Base-by-base conservation (phyloP, 78 protist species). In the Goniomonas avonlea region DNA sequence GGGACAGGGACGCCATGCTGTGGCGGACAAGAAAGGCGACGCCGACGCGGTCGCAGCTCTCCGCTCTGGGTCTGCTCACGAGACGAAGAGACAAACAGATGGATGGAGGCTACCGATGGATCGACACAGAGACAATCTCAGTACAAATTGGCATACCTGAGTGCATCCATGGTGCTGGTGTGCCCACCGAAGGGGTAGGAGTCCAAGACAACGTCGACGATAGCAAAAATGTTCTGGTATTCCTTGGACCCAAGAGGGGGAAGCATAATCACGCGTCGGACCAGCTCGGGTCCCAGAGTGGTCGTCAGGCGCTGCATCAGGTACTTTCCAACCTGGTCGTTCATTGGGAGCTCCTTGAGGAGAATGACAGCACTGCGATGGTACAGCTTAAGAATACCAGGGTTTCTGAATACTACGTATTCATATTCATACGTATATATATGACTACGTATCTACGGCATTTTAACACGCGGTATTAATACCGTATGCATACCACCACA, bases 321-420 rank as follows among this genome's bases (percentile, higher is more conserved):
- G 32, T 29, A 34, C 65, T 56, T 56, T 20, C 65, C 65, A 5
- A 56, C 66, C 45, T 63, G 71, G 45, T 63, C 71, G 1, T 39
- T 63, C 71, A 63, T 63, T 27, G 71, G 71, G 31, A 63, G 71
- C 71, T 63, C 71, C 71, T 63, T 63, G 37, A 63, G 8, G 31
- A 63, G 39, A 3, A 63, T 25, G 27, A 63, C 43, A 1, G 50
- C 43, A 27, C 37, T 63, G 71, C 47, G 47, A 25, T 63, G n/a
- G n/a, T n/a, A n/a, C n/a, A n/a, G n/a, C n/a, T n/a, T n/a, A n/a
- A n/a, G n/a, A n/a, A n/a, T n/a, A n/a, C n/a, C n/a, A n/a, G n/a
- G n/a, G n/a, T n/a, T n/a, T n/a, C n/a, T n/a, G n/a, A n/a, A n/a
- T n/a, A n/a, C n/a, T n/a, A n/a, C n/a, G n/a, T n/a, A n/a, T n/a